phyloP scores from a whole-genome alignment of 208 protist genomes.

The Angomonas deanei region DNA sequence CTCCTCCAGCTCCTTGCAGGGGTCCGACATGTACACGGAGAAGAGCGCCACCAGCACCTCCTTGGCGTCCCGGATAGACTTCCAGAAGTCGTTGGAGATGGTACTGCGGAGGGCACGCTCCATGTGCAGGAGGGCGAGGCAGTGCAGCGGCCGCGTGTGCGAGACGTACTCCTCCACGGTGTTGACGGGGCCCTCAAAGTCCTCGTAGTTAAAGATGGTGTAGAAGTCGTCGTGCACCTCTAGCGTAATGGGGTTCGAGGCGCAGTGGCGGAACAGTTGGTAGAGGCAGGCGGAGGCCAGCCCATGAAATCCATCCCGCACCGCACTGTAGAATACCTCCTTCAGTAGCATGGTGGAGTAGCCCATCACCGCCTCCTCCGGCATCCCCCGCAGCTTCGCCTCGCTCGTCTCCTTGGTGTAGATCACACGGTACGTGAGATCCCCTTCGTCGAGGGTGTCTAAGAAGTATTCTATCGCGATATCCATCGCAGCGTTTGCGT shows the following conservation, averaged over 20 bases:
- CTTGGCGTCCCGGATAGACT: constrained; percentile 69
- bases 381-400: not conserved
- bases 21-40: constrained; percentile 58
- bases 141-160: constrained; percentile 71
- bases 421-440: constrained; percentile 63
- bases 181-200: constrained; percentile 71
- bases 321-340: constrained; percentile 74
- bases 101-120: constrained; percentile 81
- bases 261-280: constrained; percentile 77
- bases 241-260: constrained; percentile 52
- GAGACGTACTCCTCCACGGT: constrained; percentile 84
- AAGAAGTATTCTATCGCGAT: constrained; percentile 70
- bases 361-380: not conserved
- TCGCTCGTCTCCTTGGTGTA: constrained; percentile 9
- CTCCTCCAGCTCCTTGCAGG: constrained; percentile 48
- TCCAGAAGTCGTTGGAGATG: constrained; percentile 74
- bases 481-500: constrained; percentile 60
- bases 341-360: constrained; percentile 53
- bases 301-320: constrained; percentile 67
- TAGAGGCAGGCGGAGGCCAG: constrained; percentile 79
- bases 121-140: constrained; percentile 61
- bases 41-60: constrained; percentile 68
- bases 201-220: constrained; percentile 72
- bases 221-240: constrained; percentile 80
- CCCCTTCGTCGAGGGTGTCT: constrained; percentile 50